These are phyloP conservation scores for Rhynchosporium graminicola DNA, from an alignment of 2,329 filamentous ascomycete genomes.

Conservation along the genomic window DNA sequence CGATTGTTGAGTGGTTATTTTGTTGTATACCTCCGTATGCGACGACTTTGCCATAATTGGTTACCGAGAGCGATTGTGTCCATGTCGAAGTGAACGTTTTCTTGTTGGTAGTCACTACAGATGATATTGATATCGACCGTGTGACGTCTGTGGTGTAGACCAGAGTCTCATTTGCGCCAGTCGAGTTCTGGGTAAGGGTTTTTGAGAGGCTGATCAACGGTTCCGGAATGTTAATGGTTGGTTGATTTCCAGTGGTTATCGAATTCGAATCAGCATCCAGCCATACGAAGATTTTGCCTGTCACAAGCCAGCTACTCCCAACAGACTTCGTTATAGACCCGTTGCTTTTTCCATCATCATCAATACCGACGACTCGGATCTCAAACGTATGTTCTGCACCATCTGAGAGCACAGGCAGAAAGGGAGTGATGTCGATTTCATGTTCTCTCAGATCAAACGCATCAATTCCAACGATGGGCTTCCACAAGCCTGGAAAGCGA, in stretches of 20 bases:
- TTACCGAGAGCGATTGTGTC: slow-evolving; percentile 59
- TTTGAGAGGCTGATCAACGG: slow-evolving; percentile 56
- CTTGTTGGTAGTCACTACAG: slow-evolving; percentile 52
- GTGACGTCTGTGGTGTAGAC: slow-evolving; percentile 58
- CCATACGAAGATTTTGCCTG: slow-evolving; percentile 82
- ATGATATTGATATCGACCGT: slow-evolving; percentile 55
- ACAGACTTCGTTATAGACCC: slow-evolving; percentile 56
- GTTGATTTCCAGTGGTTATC: slow-evolving; percentile 52
- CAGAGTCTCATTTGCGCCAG: slow-evolving; percentile 60
- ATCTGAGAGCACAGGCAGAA: slow-evolving; percentile 69
- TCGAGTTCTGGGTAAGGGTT: slow-evolving; percentile 46
- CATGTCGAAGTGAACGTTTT: slow-evolving; percentile 50
- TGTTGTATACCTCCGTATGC: slow-evolving; percentile 56
- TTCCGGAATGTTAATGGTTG: slow-evolving; percentile 37
- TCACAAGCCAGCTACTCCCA: slow-evolving; percentile 71
- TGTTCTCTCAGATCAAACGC: slow-evolving; percentile 78
- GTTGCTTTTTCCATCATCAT: slow-evolving; percentile 52
- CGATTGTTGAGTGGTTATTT: slow-evolving; percentile 53
- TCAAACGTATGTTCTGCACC: slow-evolving; percentile 65
- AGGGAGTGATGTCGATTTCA: slow-evolving; percentile 81
- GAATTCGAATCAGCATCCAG: slow-evolving; percentile 52
- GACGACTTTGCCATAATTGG: slow-evolving; percentile 55
- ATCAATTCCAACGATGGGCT: slow-evolving; percentile 76
- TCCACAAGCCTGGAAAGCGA: slow-evolving; percentile 59
- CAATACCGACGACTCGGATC: slow-evolving; percentile 65